Base-by-base conservation (phyloP, 257 asterid species). In the Solanum gracilifrons region DNA sequence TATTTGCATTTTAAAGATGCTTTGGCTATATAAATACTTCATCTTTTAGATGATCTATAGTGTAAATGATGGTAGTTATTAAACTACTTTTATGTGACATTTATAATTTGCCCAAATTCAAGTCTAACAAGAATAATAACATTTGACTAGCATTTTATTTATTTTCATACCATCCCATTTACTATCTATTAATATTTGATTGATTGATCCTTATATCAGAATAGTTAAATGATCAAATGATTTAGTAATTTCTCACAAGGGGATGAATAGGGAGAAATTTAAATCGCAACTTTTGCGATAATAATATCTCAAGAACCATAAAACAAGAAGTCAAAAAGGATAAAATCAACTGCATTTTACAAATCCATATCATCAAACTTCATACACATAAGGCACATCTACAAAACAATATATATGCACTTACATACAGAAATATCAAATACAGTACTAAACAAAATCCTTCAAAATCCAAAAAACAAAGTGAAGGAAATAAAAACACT, bases 301-400 rank as follows among this genome's bases (percentile, higher is more conserved):
- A 18, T 18, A 55, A 55, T 55, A 18, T 18, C 11, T 55, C n/a
- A 6, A 55, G n/a, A 62, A 12, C 21, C 18, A 64, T 64, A 32
- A 31, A 72, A 72, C 3, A 32, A 32, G 79, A 16, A 32, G 77
- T 16, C 25, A 18, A 32, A 29, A 72, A 72, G 15, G 41, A 13
- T 25, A 77, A 76, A 79, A 79, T 18, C 64, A 77, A 76, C 64
- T 41, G 84, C 84, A 80, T 80, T 80, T 29, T 46, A 80, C 85
- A 80, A 80, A 80, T 43, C 39, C 68, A 80, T 35, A 74, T 36
- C 1, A 80, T 27, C 85, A 80, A 80, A 80, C 68, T 29, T 16
- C 11, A 80, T 16, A 80, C 27, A 51, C n/a, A 27, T 25, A 80
- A 80, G 68, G 85, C 66, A 46, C 84, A 77, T 37, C 13, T 31